These are phyloP conservation scores for Fusarium mexicanum DNA, from an alignment of 2,329 filamentous ascomycete genomes.

Conservation along the genomic window DNA sequence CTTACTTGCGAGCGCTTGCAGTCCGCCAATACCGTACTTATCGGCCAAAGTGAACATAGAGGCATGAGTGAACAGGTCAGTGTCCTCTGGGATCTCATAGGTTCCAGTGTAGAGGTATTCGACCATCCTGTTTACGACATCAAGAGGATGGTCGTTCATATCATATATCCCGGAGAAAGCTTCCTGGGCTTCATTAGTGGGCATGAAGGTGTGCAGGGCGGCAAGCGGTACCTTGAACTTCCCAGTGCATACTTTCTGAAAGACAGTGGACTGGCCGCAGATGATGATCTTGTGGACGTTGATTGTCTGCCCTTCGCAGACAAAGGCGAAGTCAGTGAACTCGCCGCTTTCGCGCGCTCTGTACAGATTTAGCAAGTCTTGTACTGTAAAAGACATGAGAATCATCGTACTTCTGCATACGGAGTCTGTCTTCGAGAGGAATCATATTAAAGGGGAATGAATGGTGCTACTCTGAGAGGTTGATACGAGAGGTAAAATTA, in stretches of 20 bases:
- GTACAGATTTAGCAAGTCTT: accelerated
- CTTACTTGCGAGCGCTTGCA: not conserved
- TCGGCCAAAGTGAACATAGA: not conserved
- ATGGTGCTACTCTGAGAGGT: accelerated
- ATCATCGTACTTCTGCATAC: not conserved
- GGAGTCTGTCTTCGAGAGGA: not conserved
- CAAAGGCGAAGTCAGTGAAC: constrained; percentile 6
- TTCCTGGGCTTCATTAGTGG: not conserved
- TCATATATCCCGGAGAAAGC: not conserved
- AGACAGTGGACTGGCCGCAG: not conserved
- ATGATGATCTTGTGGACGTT: not conserved
- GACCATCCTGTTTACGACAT: not conserved
- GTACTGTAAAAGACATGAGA: accelerated
- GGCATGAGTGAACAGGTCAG: not conserved
- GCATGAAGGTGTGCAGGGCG: accelerated
- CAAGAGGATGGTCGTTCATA: not conserved
- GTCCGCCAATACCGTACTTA: not conserved
- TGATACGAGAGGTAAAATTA: too few relatives aligned
- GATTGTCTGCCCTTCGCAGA: not conserved
- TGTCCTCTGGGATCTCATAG: not conserved
- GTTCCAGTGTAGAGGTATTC: not conserved
- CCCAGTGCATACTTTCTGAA: not conserved
- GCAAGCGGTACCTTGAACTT: not conserved
- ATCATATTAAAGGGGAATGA: not conserved
- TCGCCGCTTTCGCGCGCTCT: not conserved